These are phyloP conservation scores for Coleophoma eucalyptorum DNA, from an alignment of 2,329 filamentous ascomycete genomes.

Conservation along the genomic window DNA sequence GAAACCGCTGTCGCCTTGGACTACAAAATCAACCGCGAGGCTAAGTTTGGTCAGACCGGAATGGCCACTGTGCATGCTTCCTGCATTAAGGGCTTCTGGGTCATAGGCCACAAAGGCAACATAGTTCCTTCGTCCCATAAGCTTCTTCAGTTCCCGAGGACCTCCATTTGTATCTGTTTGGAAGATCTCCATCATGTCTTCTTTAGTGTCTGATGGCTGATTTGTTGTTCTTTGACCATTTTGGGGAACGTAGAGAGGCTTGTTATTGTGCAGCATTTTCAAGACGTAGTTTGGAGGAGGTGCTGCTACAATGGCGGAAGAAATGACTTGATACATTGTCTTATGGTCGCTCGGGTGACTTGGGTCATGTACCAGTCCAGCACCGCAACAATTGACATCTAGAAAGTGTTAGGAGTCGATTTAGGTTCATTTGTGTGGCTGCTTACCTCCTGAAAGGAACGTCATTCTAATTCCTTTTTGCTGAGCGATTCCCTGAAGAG, in stretches of 20 bases:
- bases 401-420: constrained; percentile 9
- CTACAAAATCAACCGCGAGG: constrained; percentile 92
- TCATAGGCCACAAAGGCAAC: constrained; percentile 93
- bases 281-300: constrained; percentile 83
- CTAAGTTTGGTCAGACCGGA: constrained; percentile 65
- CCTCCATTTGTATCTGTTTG: constrained; percentile 87
- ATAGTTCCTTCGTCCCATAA: constrained; percentile 94
- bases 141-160: constrained; percentile 77
- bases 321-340: constrained; percentile 98
- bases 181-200: constrained; percentile 99
- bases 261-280: constrained; percentile 93
- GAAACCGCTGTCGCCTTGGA: constrained; percentile 84
- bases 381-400: constrained; percentile 87
- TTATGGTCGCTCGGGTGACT: constrained; percentile 90
- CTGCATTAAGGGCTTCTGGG: constrained; percentile 56
- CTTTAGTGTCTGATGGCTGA: constrained; percentile 85
- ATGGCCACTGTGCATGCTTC: constrained; percentile 28
- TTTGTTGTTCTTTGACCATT: constrained; percentile 81
- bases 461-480: constrained; percentile 97
- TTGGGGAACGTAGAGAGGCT: constrained; percentile 81
- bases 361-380: constrained; percentile 91
- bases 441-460: constrained; percentile 81
- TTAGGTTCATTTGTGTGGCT: background rate
- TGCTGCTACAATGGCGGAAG: constrained; percentile 86
- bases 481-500: constrained; percentile 89